Conservation (phyloP, 1,284 basidiomycete species). For the Schizophyllum amplum region DNA sequence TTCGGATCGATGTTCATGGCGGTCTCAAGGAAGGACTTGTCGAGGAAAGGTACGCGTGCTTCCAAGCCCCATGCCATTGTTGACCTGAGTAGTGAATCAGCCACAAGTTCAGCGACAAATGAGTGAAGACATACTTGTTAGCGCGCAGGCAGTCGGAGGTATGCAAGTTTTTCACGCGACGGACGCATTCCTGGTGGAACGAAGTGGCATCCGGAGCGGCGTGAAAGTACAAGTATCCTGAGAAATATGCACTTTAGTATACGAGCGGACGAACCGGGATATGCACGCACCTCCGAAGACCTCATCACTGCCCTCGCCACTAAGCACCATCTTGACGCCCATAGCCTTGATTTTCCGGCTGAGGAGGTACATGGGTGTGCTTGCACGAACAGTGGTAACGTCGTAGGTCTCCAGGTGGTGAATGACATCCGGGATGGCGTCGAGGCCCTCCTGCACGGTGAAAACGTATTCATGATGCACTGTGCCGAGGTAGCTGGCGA, state of each 20-base stretch:
- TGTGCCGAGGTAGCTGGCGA: conserved; percentile 90
- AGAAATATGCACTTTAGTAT: conserved; percentile 4
- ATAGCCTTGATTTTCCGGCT: conserved; percentile 99
- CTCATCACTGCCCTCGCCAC: conserved; percentile 97
- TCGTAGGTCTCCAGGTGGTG: conserved; percentile 99
- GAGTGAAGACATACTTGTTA: conserved; percentile 69
- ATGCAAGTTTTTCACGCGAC: conserved; percentile 96
- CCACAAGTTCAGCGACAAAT: conserved; percentile 3
- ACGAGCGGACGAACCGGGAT: no score
- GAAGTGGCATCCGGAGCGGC: conserved; percentile 86
- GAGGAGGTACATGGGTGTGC: conserved; percentile 96
- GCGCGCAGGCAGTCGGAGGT: conserved; percentile 97
- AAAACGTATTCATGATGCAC: conserved; percentile 98
- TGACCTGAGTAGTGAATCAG: conserved; percentile 42
- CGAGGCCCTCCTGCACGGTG: conserved; percentile 96
- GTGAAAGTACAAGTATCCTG: conserved; percentile 99
- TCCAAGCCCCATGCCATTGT: conserved; percentile 99
- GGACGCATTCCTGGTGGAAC: conserved; percentile 95
- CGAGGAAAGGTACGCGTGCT: conserved; percentile 97
- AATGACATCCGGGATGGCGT: conserved; percentile 97
- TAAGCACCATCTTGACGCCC: conserved; percentile 99
- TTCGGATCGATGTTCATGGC: conserved; percentile 88
- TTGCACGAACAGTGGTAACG: conserved; percentile 97
- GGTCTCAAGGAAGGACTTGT: conserved; percentile 93
- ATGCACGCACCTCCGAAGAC: conserved; percentile 77